These are phyloP conservation scores for Podila minutissima DNA, from an alignment of 192 early-diverging fungal species.

Conservation along the genomic window DNA sequence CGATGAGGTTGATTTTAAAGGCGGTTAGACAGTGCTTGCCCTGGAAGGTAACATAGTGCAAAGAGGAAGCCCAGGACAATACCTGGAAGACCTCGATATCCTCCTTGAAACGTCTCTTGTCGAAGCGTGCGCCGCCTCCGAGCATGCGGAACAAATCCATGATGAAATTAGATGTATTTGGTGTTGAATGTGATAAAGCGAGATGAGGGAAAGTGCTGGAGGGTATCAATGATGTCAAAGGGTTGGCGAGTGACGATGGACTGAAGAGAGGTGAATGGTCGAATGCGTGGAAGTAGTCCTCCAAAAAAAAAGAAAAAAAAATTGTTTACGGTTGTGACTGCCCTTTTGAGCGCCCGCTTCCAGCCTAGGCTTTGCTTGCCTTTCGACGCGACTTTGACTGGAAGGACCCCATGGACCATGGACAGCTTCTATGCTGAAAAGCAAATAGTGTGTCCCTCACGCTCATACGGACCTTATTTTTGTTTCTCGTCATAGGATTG, in stretches of 20 bases:
- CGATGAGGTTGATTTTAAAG: background rate
- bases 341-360: too few relatives aligned
- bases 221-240: background rate
- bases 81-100: slow-evolving; percentile 88
- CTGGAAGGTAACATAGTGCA: too few relatives aligned
- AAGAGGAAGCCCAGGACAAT: slow-evolving; percentile 5
- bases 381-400: too few relatives aligned
- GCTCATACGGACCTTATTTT: too few relatives aligned
- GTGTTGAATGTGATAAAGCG: slow-evolving; percentile 4
- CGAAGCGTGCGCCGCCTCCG: slow-evolving; percentile 88
- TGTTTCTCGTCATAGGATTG: too few relatives aligned
- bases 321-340: background rate
- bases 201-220: background rate
- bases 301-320: slow-evolving; percentile 27
- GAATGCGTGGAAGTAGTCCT: background rate
- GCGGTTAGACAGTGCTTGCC: too few relatives aligned
- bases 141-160: slow-evolving; percentile 88
- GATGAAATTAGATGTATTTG: background rate
- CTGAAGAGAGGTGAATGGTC: background rate
- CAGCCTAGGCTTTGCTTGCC: too few relatives aligned
- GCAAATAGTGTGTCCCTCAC: too few relatives aligned
- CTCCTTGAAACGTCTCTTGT: slow-evolving; percentile 81
- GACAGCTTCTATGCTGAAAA: too few relatives aligned
- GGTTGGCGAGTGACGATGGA: background rate
- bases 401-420: too few relatives aligned